phyloP scores from a whole-genome alignment of 345 rosid species.

The Rubroshorea leprosula region DNA sequence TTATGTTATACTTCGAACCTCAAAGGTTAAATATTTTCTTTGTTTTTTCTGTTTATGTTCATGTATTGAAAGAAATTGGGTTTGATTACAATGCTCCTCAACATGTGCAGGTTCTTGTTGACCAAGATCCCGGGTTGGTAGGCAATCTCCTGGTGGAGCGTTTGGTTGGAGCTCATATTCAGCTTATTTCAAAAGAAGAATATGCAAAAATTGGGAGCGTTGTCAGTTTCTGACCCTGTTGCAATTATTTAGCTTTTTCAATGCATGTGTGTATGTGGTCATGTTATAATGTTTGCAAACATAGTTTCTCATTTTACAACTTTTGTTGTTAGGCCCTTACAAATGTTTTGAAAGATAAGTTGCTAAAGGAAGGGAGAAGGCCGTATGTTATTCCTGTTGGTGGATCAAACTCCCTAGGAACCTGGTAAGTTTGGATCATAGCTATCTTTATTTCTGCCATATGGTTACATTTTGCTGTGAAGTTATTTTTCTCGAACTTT shows the following conservation, averaged over 20 bases:
- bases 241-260: not conserved
- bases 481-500: conserved; percentile 1
- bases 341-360: conserved; percentile 61
- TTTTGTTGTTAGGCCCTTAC: conserved; percentile 58
- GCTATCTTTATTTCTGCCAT: not conserved
- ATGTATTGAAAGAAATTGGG: not conserved
- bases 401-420: conserved; percentile 89
- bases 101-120: conserved; percentile 58
- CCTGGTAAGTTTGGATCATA: conserved; percentile 57
- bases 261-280: not conserved
- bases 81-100: not conserved
- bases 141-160: conserved; percentile 90
- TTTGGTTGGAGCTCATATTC: conserved; percentile 77
- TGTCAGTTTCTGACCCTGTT: conserved; percentile 42
- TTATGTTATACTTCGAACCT: conserved; percentile 71
- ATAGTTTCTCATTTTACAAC: not conserved
- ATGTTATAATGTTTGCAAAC: not conserved
- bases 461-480: not conserved
- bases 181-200: conserved; percentile 86
- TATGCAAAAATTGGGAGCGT: conserved; percentile 72
- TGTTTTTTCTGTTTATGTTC: not conserved
- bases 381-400: conserved; percentile 96
- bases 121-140: conserved; percentile 79
- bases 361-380: conserved; percentile 70
- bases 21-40: conserved; percentile 41